Evolutionary conservation across 345 rosid genomes (phyloP), one percentile per base, ranked within the genome.

Genomic region (Ceriops tagal): DNA sequence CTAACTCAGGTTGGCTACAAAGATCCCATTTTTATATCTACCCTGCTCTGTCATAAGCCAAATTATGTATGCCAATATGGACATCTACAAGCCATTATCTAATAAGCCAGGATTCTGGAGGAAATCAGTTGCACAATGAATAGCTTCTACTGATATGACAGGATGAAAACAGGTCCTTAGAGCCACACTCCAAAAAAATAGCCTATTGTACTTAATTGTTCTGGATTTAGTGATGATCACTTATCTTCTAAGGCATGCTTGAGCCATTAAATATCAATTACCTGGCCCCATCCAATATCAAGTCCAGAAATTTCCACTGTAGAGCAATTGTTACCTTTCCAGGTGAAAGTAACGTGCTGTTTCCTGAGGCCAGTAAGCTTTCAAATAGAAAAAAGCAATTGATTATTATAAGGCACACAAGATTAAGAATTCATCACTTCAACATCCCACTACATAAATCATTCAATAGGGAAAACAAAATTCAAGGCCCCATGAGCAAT

Each of bases 251-350:
- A 56, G 26, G 13, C 31, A 21, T 56, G 16, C 59, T 56, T 1
- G 18, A 24, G 26, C 11, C 21, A 32, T 35, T 32, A 43, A 53
- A 53, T 8, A 67, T 63, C 21, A 21, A 58, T 67, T 81, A 91
- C 99, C 99, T 95, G 96, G 63, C 93, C 96, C 99, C 99, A 95
- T 79, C 99, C 99, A 22, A 95, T 84, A 84, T 95, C 99, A 63
- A 95, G 95, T 66, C 99, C 99, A 70, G 96, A 92, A 72, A 95
- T 77, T 89, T 91, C 97, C 62, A 95, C 99, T 0, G 69, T 61
- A 72, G 89, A 75, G 79, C 82, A 84, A 9, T 85, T 83, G 47
- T 64, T 65, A 61, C 80, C 82, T 80, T 83, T 73, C 88, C 92
- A 81, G 69, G 82, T 70, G 80, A 91, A 77, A 68, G 83, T 84